These are phyloP conservation scores for Peronosclerospora sorghi DNA, from an alignment of 352 stramenopile genomes.

Conservation along the genomic window DNA sequence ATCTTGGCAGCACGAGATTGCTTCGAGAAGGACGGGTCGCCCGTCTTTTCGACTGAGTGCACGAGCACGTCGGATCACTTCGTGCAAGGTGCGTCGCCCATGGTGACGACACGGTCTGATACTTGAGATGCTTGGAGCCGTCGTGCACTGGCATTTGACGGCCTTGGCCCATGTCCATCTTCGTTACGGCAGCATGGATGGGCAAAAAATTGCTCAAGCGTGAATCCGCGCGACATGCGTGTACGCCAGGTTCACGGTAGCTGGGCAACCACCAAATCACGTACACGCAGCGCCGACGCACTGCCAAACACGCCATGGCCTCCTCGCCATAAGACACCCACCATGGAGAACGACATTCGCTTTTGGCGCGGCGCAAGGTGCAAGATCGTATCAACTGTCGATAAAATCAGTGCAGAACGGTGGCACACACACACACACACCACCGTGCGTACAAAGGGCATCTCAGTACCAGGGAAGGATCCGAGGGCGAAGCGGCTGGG, in stretches of 20 bases:
- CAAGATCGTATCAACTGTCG: constrained; percentile 96
- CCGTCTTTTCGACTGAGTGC: constrained; percentile 85
- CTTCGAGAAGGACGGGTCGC: constrained; percentile 92
- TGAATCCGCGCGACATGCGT: constrained; percentile 98
- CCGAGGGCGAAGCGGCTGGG: constrained; percentile 15
- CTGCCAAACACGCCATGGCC: constrained; percentile 91
- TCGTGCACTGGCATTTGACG: constrained; percentile 99
- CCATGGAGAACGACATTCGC: constrained; percentile 97
- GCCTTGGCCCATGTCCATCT: constrained; percentile 91
- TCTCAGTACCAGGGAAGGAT: constrained; percentile 64
- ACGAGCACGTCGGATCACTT: constrained; percentile 85
- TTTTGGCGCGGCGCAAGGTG: constrained; percentile 95
- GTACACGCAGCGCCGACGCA: constrained; percentile 78
- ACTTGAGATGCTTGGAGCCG: constrained; percentile 90
- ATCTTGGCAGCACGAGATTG: constrained; percentile 96
- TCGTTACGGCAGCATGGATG: constrained; percentile 97
- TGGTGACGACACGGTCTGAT: constrained; percentile 95
- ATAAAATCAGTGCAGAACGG: too few relatives aligned
- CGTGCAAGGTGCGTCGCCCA: constrained; percentile 96
- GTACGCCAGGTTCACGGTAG: constrained; percentile 95
- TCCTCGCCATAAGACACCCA: constrained; percentile 90
- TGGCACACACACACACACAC: too few relatives aligned
- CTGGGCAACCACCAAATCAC: constrained; percentile 95
- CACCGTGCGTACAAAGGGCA: constrained; percentile 84
- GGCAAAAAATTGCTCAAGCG: constrained; percentile 93